Conservation (phyloP, 2,329 filamentous ascomycete genomes). For the Magnaporthiopsis poae region DNA sequence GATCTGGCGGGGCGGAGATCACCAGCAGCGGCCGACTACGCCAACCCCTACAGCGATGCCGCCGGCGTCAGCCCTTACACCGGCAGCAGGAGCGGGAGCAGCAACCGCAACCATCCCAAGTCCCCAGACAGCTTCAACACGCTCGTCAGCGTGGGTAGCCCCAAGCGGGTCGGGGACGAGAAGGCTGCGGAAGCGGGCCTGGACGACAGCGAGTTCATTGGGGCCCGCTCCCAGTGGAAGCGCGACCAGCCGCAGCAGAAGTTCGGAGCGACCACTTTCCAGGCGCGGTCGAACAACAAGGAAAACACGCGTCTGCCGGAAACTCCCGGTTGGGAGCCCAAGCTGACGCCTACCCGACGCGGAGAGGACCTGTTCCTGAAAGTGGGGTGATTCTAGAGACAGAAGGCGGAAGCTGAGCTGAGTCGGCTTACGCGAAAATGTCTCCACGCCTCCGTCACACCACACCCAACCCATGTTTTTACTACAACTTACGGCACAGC, state of each 20-base stretch:
- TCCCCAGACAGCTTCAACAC: slow-evolving; percentile 11
- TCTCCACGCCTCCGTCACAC: background rate
- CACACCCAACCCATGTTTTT: background rate
- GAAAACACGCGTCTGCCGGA: slow-evolving; percentile 25
- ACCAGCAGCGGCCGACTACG: background rate
- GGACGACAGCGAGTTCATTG: slow-evolving; percentile 14
- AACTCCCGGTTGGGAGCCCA: slow-evolving; percentile 53
- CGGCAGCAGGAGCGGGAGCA: slow-evolving; percentile 8
- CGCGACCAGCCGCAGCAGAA: background rate
- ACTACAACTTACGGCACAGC: background rate
- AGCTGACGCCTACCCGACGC: slow-evolving; percentile 55
- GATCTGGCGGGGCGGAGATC: background rate
- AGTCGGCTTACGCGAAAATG: too few relatives aligned
- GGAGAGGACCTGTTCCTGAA: slow-evolving; percentile 56
- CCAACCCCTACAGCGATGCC: background rate
- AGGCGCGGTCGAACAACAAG: slow-evolving; percentile 6
- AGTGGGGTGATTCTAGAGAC: slow-evolving; percentile 23
- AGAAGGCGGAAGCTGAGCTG: too few relatives aligned
- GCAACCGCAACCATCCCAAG: background rate
- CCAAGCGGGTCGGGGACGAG: slow-evolving; percentile 41
- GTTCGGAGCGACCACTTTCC: background rate
- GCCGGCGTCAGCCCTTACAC: slow-evolving; percentile 7
- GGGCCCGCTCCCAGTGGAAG: slow-evolving; percentile 3
- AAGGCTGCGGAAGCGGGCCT: slow-evolving; percentile 38
- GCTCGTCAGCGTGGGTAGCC: slow-evolving; percentile 23